phyloP scores from a whole-genome alignment of 75 land plant genomes.

The Pinus albicaulis region DNA sequence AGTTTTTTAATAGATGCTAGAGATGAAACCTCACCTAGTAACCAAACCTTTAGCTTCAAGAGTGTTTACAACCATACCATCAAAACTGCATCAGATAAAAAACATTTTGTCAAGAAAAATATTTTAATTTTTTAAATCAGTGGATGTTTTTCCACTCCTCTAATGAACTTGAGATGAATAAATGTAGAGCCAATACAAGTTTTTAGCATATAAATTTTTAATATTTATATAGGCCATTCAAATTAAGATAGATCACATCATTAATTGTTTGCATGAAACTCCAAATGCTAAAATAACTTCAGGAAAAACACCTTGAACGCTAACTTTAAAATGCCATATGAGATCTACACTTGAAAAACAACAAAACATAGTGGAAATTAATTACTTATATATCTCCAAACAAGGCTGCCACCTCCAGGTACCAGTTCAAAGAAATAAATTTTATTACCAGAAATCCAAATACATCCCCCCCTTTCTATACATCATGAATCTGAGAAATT shows the following conservation, averaged over 20 bases:
- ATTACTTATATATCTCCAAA: too few species aligned
- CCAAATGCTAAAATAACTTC: neutral
- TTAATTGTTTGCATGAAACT: neutral
- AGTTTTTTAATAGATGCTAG: neutral
- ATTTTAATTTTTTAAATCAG: neutral
- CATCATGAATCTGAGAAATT: too few species aligned
- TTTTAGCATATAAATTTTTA: neutral
- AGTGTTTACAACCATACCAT: conserved; percentile 74
- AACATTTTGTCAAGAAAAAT: neutral
- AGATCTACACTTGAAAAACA: too few species aligned
- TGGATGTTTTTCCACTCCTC: neutral
- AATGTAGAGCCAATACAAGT: neutral
- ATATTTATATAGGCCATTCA: neutral
- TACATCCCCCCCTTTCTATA: too few species aligned
- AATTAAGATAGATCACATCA: neutral
- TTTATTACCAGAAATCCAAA: too few species aligned
- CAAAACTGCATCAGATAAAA: conserved; percentile 60
- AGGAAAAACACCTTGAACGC: neutral
- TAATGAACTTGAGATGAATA: neutral
- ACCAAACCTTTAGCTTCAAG: conserved; percentile 52
- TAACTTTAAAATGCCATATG: neutral
- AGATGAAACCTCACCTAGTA: conserved; percentile 34
- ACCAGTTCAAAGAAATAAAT: too few species aligned
- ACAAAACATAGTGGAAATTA: too few species aligned
- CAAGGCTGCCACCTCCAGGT: too few species aligned